Evolutionary conservation across 345 rosid genomes (phyloP).

Genomic region (Hibiscus trionum): DNA sequence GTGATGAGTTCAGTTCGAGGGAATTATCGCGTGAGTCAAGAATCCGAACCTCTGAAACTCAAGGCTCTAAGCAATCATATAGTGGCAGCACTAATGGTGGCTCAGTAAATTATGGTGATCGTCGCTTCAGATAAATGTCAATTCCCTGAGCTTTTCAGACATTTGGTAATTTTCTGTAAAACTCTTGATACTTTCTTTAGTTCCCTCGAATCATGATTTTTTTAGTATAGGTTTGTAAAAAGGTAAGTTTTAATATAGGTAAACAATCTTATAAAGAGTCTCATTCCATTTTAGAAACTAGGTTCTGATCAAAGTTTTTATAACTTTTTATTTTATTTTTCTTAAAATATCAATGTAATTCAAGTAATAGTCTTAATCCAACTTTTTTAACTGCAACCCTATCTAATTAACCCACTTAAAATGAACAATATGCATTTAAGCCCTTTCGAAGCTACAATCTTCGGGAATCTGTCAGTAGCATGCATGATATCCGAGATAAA

Average conservation of each 20-base stretch:
- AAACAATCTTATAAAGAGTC: background rate
- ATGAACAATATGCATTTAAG: background rate
- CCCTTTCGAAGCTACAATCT: background rate
- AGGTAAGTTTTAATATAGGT: background rate
- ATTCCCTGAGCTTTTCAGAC: background rate
- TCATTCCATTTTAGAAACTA: too few species aligned
- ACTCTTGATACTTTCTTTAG: background rate
- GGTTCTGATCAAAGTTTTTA: too few species aligned
- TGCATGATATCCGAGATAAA: background rate
- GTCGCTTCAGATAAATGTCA: conserved; percentile 3
- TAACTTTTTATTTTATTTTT: too few species aligned
- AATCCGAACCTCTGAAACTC: conserved; percentile 45
- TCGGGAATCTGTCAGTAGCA: background rate
- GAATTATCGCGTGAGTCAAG: conserved; percentile 32
- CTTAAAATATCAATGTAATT: background rate
- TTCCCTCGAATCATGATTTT: background rate
- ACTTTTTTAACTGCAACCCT: background rate
- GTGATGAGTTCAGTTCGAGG: conserved; percentile 43
- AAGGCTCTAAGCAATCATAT: conserved; percentile 12
- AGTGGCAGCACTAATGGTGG: background rate
- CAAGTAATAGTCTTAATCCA: background rate
- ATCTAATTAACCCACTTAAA: background rate
- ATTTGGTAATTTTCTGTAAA: too few species aligned
- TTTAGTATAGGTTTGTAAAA: background rate
- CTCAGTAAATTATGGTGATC: background rate